Evolutionary conservation across 257 asterid species (phyloP).

Genomic region (Salvia splendens): DNA sequence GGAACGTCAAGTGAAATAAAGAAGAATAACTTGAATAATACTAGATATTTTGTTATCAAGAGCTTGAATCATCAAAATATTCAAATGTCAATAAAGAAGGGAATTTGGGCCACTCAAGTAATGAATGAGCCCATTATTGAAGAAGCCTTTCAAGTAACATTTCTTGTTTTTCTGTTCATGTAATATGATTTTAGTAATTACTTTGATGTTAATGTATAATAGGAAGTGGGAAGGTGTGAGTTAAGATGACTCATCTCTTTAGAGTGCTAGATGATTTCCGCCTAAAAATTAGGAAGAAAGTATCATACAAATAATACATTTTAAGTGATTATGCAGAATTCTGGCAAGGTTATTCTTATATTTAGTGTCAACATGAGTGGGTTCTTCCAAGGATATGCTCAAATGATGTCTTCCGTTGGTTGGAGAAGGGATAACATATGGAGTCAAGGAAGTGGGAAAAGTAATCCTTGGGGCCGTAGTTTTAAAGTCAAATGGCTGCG

Average conservation of each 20-base stretch:
- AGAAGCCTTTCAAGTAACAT: constrained; percentile 90
- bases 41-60: constrained; percentile 91
- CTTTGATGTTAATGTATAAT: constrained; percentile 38
- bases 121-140: constrained; percentile 97
- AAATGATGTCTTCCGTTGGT: constrained; percentile 88
- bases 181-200: constrained; percentile 41
- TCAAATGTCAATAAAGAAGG: constrained; percentile 74
- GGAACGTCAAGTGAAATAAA: constrained; percentile 54
- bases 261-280: constrained; percentile 35
- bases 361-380: constrained; percentile 99
- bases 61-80: constrained; percentile 90
- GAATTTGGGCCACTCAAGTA: constrained; percentile 98
- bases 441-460: constrained; percentile 77
- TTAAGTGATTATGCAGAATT: constrained; percentile 76
- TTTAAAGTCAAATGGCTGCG: constrained; percentile 87
- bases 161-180: constrained; percentile 39
- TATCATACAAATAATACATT: constrained; percentile 37
- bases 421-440: constrained; percentile 84
- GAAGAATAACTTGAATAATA: constrained; percentile 45
- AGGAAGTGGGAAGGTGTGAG: neutral
- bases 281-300: constrained; percentile 30
- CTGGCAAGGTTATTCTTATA: constrained; percentile 90
- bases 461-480: constrained; percentile 88
- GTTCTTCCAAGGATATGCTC: constrained; percentile 98
- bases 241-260: constrained; percentile 27